These are phyloP conservation scores for Botryosphaeria dothidea DNA, from an alignment of 2,329 filamentous ascomycete species.

Conservation along the genomic window DNA sequence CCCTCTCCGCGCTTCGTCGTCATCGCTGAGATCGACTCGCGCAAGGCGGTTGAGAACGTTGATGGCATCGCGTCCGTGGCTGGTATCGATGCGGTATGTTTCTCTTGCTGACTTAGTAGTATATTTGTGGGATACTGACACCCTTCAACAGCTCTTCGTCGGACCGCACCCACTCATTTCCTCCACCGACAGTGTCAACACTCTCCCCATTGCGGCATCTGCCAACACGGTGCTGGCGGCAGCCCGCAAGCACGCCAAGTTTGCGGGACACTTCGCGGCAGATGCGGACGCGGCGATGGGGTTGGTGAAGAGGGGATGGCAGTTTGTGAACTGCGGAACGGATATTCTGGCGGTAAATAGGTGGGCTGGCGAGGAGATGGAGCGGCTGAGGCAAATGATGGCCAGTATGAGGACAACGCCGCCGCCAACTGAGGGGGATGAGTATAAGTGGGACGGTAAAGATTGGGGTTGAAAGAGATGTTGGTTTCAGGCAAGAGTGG, in stretches of 20 bases:
- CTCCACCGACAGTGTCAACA: not conserved
- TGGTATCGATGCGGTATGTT: not conserved
- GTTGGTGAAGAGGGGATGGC: not conserved
- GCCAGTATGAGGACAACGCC: not conserved
- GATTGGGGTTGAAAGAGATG: not conserved
- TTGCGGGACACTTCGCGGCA: not conserved
- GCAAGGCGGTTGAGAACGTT: not conserved
- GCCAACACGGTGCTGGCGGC: not conserved
- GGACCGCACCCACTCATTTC: not conserved
- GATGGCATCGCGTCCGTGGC: not conserved
- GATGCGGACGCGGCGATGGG: not conserved
- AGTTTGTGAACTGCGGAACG: constrained; percentile 6
- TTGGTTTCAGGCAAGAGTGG: too few relatives aligned
- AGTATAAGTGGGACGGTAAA: constrained; percentile 9
- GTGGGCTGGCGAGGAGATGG: not conserved
- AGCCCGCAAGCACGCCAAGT: constrained; percentile 3
- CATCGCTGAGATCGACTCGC: not conserved
- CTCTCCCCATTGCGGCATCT: not conserved
- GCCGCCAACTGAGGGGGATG: not conserved
- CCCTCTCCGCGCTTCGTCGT: constrained; percentile 12
- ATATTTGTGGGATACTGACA: not conserved
- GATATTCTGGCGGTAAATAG: not conserved
- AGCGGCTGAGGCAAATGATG: not conserved
- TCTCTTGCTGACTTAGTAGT: not conserved
- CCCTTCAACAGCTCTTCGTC: constrained; percentile 1